Percentiles rank a stretch among this genome's conserved stretches.
These are phyloP conservation scores for Geranomyces variabilis DNA, from an alignment of 192 early-diverging fungal genomes.

Conservation along the genomic window DNA sequence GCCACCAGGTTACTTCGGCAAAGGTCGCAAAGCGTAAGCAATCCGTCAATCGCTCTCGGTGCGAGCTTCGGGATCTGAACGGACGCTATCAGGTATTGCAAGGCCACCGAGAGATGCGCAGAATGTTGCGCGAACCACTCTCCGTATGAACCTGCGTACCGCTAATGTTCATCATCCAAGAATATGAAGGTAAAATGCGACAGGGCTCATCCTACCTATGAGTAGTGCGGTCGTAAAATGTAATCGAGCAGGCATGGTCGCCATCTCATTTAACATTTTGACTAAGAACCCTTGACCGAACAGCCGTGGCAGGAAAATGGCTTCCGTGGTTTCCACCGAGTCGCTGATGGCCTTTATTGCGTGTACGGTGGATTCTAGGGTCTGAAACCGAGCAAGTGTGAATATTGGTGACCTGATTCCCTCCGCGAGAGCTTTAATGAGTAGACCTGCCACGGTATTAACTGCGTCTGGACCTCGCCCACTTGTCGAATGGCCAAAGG, in stretches of 20 bases:
- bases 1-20: conserved; percentile 36
- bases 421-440: not conserved
- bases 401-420: too few species aligned
- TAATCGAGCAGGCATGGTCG: not conserved
- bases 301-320: conserved; percentile 21
- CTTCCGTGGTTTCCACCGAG: conserved; percentile 16
- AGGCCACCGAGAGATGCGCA: conserved; percentile 19
- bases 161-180: not conserved
- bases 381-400: conserved; percentile 2
- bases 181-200: not conserved
- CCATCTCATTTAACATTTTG: not conserved
- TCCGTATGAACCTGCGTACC: conserved; percentile 30
- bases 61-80: conserved; percentile 17
- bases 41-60: conserved; percentile 21
- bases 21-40: conserved; percentile 26
- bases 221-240: conserved; percentile 6
- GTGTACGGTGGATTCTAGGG: conserved; percentile 40
- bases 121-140: conserved; percentile 40
- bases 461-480: conserved; percentile 11
- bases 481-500: conserved; percentile 26
- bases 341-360: conserved; percentile 43
- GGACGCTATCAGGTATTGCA: conserved; percentile 34
- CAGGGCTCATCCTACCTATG: conserved; percentile 7
- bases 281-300: conserved; percentile 38
- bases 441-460: conserved; percentile 33